Percentiles rank a stretch among this genome's conserved stretches.
These are phyloP conservation scores for Sophora flavescens DNA, from an alignment of 306 rosid species.

Conservation along the genomic window DNA sequence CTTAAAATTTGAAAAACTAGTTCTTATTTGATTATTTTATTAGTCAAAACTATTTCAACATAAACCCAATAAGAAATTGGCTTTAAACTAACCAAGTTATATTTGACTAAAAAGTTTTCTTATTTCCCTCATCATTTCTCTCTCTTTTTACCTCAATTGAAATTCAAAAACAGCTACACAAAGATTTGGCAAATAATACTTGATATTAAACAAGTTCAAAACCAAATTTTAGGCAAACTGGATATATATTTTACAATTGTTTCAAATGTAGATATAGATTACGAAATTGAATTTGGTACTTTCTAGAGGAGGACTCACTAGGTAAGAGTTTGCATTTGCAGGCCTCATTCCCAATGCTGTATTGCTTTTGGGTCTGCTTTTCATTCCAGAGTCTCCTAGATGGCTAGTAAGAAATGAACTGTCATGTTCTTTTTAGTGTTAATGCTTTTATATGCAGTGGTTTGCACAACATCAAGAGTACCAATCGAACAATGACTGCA, in stretches of 20 bases:
- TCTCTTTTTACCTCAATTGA: neutral
- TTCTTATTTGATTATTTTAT: neutral
- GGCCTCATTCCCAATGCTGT: slow-evolving; percentile 81
- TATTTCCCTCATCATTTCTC: neutral
- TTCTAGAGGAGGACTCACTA: slow-evolving; percentile 39
- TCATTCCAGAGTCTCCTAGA: slow-evolving; percentile 98
- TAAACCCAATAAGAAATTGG: neutral
- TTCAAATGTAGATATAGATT: too few relatives aligned
- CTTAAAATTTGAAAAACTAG: neutral
- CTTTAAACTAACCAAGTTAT: neutral
- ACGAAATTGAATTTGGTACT: neutral
- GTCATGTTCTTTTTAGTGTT: neutral
- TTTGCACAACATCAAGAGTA: slow-evolving; percentile 14
- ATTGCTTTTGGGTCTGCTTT: slow-evolving; percentile 78
- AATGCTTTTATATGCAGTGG: neutral
- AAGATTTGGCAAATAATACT: too few relatives aligned
- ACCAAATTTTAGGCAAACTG: too few relatives aligned
- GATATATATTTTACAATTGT: too few relatives aligned
- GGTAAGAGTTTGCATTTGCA: slow-evolving; percentile 62
- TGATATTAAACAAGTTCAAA: too few relatives aligned
- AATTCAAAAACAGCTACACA: too few relatives aligned
- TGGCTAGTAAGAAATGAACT: slow-evolving; percentile 76
- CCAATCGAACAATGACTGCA: slow-evolving; percentile 43
- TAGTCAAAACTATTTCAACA: neutral
- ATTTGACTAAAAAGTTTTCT: too few relatives aligned